A percentile compares a stretch with the other conserved stretches of the same genome.
These are phyloP conservation scores for Epichloe amarillans DNA, from an alignment of 2,329 filamentous ascomycete genomes.

Conservation along the genomic window DNA sequence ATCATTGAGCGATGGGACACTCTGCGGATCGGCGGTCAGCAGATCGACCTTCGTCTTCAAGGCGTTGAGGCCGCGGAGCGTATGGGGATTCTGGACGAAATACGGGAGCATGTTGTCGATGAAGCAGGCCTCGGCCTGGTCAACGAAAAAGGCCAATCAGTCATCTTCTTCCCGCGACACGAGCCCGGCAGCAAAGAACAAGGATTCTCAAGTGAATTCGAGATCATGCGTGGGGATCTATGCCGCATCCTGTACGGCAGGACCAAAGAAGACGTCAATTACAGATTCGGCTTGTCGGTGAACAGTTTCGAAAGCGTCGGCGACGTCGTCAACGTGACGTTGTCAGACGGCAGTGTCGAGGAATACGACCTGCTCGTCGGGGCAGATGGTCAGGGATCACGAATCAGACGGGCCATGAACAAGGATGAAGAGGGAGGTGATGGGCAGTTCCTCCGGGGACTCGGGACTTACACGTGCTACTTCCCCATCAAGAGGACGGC, in stretches of 20 bases:
- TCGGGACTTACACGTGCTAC: conserved; percentile 20
- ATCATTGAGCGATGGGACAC: conserved; percentile 25
- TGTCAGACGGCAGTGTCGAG: conserved; percentile 8
- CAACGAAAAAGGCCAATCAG: conserved; percentile 22
- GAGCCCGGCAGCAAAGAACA: conserved; percentile 7
- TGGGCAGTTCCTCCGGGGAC: conserved; percentile 1
- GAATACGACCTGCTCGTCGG: conserved; percentile 9
- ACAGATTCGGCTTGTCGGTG: conserved; percentile 13
- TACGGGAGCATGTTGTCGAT: conserved; percentile 25
- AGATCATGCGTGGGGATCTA: conserved; percentile 42
- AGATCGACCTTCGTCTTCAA: conserved; percentile 31
- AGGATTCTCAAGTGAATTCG: conserved; percentile 33
- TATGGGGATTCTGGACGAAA: conserved; percentile 24
- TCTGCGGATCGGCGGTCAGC: conserved; percentile 23
- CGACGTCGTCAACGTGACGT: conserved; percentile 7
- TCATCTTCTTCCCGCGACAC: conserved; percentile 22
- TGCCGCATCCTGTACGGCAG: conserved; percentile 28
- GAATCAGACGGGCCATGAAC: conserved; percentile 6
- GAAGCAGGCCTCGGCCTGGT: conserved; percentile 38
- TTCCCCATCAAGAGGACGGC: conserved; percentile 21
- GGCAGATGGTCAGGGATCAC: conserved; percentile 9
- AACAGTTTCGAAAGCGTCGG: not conserved
- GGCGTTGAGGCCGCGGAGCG: conserved; percentile 26
- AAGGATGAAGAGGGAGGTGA: not conserved
- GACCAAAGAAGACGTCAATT: conserved; percentile 13